phyloP scores from a whole-genome alignment of 768 basidiomycete species.

The Lactarius trivialis region DNA sequence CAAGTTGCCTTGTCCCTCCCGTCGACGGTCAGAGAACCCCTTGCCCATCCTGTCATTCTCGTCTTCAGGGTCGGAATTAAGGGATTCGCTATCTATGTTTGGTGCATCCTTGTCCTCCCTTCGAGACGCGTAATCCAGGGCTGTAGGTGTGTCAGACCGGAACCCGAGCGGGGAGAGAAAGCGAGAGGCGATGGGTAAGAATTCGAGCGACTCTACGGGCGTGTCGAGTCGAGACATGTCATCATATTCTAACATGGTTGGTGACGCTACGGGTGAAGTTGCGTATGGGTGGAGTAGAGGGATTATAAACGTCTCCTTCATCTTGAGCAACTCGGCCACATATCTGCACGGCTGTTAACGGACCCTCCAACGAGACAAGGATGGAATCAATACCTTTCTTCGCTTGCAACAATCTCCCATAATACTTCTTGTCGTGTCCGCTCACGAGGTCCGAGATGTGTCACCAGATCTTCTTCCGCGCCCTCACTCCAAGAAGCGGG shows the following conservation, averaged over 20 bases:
- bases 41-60: constrained; percentile 52
- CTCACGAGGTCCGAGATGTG: constrained; percentile 88
- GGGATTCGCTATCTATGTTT: constrained; percentile 67
- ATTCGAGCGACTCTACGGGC: constrained; percentile 61
- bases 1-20: constrained; percentile 24
- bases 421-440: constrained; percentile 93
- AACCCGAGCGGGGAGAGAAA: constrained; percentile 69
- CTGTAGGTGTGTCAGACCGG: constrained; percentile 40
- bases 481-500: constrained; percentile 89
- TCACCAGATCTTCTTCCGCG: constrained; percentile 89
- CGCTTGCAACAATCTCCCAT: constrained; percentile 94
- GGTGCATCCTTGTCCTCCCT: constrained; percentile 44
- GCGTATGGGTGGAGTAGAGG: constrained; percentile 83
- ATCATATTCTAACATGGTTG: constrained; percentile 59
- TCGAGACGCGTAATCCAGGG: constrained; percentile 30
- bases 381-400: constrained; percentile 66
- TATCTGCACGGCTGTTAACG: constrained; percentile 52
- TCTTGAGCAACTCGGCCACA: constrained; percentile 80
- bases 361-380: constrained; percentile 5
- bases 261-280: constrained; percentile 47
- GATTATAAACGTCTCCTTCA: constrained; percentile 92
- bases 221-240: constrained; percentile 60
- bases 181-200: constrained; percentile 83
- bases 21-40: constrained; percentile 32
- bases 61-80: constrained; percentile 61